A percentile compares a stretch with the other conserved stretches of the same genome.
These are phyloP conservation scores for Penicillium diatomitis DNA, from an alignment of 495 filamentous ascomycete species.

Conservation along the genomic window DNA sequence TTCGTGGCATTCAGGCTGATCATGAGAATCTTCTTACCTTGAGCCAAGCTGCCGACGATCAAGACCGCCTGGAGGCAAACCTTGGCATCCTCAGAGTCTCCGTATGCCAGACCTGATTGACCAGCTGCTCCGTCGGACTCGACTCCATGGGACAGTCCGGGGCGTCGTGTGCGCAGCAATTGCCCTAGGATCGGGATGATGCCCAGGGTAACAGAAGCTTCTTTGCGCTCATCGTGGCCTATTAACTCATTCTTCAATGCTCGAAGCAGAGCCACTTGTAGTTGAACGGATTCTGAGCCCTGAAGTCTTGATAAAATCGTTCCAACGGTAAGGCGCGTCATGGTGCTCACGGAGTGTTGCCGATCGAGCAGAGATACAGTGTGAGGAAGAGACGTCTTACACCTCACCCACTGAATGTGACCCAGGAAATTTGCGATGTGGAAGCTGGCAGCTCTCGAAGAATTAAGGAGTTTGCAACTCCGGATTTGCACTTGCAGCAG, in stretches of 20 bases:
- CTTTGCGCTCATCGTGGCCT: conserved; percentile 82
- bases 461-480: too few relatives aligned
- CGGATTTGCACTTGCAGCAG: too few relatives aligned
- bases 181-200: conserved; percentile 59
- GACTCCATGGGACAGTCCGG: conserved; percentile 19
- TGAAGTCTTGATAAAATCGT: conserved; percentile 55
- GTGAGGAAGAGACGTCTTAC: too few relatives aligned
- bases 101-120: conserved; percentile 9
- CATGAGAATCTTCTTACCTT: conserved; percentile 49
- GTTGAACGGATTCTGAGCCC: conserved; percentile 46
- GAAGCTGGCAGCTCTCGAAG: too few relatives aligned
- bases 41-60: conserved; percentile 71
- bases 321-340: conserved; percentile 40
- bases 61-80: conserved; percentile 71
- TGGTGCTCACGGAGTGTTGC: conserved; percentile 27
- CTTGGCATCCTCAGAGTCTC: conserved; percentile 46
- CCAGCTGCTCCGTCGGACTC: conserved; percentile 25
- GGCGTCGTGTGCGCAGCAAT: conserved; percentile 39
- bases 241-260: conserved; percentile 80
- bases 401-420: too few relatives aligned
- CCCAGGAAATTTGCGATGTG: too few relatives aligned
- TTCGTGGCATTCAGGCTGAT: background rate
- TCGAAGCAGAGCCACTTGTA: conserved; percentile 57
- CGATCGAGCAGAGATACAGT: conserved; percentile 15
- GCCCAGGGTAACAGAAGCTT: conserved; percentile 59